Conservation (phyloP, 179 eudicot genomes). For the Spergularia azorica region DNA sequence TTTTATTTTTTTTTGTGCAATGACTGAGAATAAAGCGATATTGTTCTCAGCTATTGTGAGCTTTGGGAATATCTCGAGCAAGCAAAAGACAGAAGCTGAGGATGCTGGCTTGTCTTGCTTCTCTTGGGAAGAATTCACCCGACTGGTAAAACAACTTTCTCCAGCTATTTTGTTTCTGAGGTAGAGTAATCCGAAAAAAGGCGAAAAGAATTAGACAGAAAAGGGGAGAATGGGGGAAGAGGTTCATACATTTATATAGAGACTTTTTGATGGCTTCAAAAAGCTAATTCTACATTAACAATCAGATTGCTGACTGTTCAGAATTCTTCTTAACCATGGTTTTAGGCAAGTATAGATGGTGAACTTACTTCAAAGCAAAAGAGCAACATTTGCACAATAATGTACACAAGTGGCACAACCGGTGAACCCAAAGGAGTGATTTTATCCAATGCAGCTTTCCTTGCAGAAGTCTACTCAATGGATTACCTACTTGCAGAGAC, state of each 20-base stretch:
- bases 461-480: slow-evolving; percentile 62
- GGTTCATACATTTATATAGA: background rate
- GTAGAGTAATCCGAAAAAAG: background rate
- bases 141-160: slow-evolving; percentile 47
- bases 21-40: background rate
- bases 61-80: slow-evolving; percentile 59
- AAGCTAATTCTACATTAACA: background rate
- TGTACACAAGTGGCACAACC: slow-evolving; percentile 97
- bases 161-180: background rate
- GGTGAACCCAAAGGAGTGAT: slow-evolving; percentile 98
- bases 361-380: slow-evolving; percentile 62
- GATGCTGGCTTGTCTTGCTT: slow-evolving; percentile 70
- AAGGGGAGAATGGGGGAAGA: no score
- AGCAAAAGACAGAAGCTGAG: slow-evolving; percentile 71
- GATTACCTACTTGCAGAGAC: slow-evolving; percentile 65
- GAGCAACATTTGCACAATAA: slow-evolving; percentile 70
- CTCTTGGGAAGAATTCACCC: slow-evolving; percentile 81
- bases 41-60: slow-evolving; percentile 72
- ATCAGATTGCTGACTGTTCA: background rate
- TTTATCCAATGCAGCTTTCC: slow-evolving; percentile 62
- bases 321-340: slow-evolving; percentile 10
- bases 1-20: no score
- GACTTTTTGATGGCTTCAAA: slow-evolving; percentile 1
- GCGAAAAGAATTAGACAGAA: background rate
- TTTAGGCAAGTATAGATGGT: slow-evolving; percentile 60